Base-by-base conservation (phyloP, 1,139 yeast genomes). In the Sugiyamaella pinicola region DNA sequence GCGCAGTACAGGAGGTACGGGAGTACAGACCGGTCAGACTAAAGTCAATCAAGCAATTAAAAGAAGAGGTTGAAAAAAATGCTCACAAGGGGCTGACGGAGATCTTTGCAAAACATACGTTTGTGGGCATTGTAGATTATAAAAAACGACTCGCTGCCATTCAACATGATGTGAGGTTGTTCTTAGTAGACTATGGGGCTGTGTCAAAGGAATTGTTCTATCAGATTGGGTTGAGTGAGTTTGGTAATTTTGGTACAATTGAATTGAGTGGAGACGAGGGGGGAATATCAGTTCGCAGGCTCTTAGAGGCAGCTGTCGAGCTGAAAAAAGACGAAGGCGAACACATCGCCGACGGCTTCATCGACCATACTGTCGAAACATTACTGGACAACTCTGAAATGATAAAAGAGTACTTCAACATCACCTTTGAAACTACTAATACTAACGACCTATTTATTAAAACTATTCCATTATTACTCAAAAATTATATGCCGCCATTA, bases 71-170 rank as follows among this genome's bases (percentile, higher is more conserved):
- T 1, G 80, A 81, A 42, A 63, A 63, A 0, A 59, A 68, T 0
- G 73, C 80, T 0, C 80, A 85, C 64, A 69, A 73, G 28, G 77
- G 78, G 4, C 68, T 93, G 26, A 85, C 96, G 0, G 79, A 81
- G 41, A 71, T 88, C 0, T 82, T 93, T 66, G 79, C 84, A 17
- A 82, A 86, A 55, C 81, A 87, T 50, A 81, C 85, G 0, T 89
- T 79, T 64, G 84, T 93, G 8, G 99, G 99, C 0, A 72, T 93
- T 4, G 93, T 88, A 1, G 98, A 91, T 66, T 80, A 79, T 22
- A 65, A 69, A 3, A 78, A 82, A 58, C 74, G 98, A 37, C 71
- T 93, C 15, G 84, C 87, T 13, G 87, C 96, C 21, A 76, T 93
- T 50, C 99, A 95, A 65, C 80, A 83, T 64, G 96, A 86, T 58